These are phyloP conservation scores for Paecilomyces sp. DNA, from an alignment of 2,329 filamentous ascomycete genomes.

Conservation along the genomic window DNA sequence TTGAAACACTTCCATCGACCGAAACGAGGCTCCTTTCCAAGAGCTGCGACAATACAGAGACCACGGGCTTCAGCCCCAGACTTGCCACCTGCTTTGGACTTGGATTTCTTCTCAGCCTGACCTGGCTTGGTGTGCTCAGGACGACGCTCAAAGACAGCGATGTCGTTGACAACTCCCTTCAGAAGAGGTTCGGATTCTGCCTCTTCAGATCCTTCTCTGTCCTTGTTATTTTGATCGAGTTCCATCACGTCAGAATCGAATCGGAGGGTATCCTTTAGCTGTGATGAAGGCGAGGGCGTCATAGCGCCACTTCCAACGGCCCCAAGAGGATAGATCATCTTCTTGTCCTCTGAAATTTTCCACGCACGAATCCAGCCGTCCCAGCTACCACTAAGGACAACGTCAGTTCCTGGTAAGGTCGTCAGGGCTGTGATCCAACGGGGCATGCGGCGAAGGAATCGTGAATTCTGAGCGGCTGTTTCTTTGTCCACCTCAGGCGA, in stretches of 20 bases:
- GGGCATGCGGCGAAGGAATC: conserved; percentile 54
- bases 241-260: conserved; percentile 19
- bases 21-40: conserved; percentile 78
- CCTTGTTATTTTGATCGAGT: conserved; percentile 10
- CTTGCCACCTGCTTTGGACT: conserved; percentile 15
- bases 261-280: conserved; percentile 26
- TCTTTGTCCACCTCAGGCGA: conserved; percentile 64
- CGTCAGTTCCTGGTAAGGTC: conserved; percentile 81
- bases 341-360: conserved; percentile 77
- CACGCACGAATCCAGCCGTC: conserved; percentile 82
- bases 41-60: conserved; percentile 74
- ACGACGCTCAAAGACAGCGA: conserved; percentile 79
- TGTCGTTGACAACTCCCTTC: conserved; percentile 78
- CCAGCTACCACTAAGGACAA: conserved; percentile 90
- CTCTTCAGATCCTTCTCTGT: conserved; percentile 11
- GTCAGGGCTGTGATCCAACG: conserved; percentile 86
- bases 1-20: conserved; percentile 64
- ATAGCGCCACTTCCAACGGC: conserved; percentile 45
- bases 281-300: conserved; percentile 17
- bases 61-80: conserved; percentile 47
- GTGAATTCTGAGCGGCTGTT: conserved; percentile 39
- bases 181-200: conserved; percentile 35
- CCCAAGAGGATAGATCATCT: conserved; percentile 65
- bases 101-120: conserved; percentile 10
- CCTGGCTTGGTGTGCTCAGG: conserved; percentile 19